Base-by-base conservation (phyloP, 352 stramenopile species). In the Phytophthora hibernalis region DNA sequence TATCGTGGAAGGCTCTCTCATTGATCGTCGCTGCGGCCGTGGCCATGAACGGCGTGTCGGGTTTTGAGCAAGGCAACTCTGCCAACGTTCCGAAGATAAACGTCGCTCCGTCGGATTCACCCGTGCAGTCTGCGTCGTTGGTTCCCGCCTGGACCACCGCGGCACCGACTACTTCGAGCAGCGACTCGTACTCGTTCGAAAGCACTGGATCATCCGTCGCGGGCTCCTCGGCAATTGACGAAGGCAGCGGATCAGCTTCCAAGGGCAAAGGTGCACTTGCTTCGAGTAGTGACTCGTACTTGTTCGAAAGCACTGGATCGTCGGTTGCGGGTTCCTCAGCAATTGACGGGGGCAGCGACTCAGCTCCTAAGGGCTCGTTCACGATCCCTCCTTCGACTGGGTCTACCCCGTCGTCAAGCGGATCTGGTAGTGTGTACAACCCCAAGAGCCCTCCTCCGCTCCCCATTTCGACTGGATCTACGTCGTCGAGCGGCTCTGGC, bases 1-100 rank as follows among this genome's bases (percentile, higher is more conserved):
- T 62, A 11, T 56, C 60, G 15, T 62, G 52, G 51, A 68, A 68
- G 24, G n/a, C 52, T 28, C 26, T 68, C 31, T 68, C 60, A 12
- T 18, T 68, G 33, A 22, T 68, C 13, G 43, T 68, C 18, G 60
- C 51, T 7, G 60, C 28, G 8, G 50, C 52, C 2, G 24, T 68
- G 22, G 51, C 51, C 24, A 52, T 68, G 60, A 56, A 62, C 20
- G 44, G 60, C n/a, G 60, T 47, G 12, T 15, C 44, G 5, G 60
- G 40, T n/a, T 24, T 68, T 22, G 51, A 61, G 22, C 60, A 68
- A 24, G 60, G 60, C 42, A 59, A 66, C 13, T 30, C 42, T 10
- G 40, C 48, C 18, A 47, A 48, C 28, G 21, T 48, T 13, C 54
- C 49, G 18, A 35, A 55, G 20, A 26, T 28, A 6, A 30, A 12